Conservation (phyloP, 2,329 filamentous ascomycete species). For the Nakataea oryzae region DNA sequence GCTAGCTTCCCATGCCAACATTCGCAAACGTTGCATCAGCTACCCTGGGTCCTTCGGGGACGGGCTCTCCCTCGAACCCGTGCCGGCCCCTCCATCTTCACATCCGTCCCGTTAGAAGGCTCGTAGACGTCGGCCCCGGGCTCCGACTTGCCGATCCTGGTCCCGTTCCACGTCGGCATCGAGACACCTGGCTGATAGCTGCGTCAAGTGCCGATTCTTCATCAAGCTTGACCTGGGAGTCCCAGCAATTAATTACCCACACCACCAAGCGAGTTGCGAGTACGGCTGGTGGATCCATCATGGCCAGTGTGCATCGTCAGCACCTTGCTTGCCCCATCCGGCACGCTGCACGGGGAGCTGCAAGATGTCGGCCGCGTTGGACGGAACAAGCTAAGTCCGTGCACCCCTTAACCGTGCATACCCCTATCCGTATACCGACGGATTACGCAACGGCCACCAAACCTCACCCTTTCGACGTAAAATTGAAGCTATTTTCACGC, state of each 20-base stretch:
- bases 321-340: neutral
- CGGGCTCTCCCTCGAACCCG: too few relatives aligned
- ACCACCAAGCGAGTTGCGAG: too few relatives aligned
- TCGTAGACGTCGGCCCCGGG: slow-evolving; percentile 26
- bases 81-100: slow-evolving; percentile 1
- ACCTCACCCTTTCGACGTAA: too few relatives aligned
- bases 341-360: slow-evolving; percentile 26
- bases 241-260: slow-evolving; percentile 27
- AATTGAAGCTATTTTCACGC: too few relatives aligned
- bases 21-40: too few relatives aligned
- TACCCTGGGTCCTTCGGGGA: too few relatives aligned
- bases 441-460: too few relatives aligned
- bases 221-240: slow-evolving; percentile 16
- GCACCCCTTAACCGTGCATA: too few relatives aligned
- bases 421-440: too few relatives aligned
- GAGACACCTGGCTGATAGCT: slow-evolving; percentile 21
- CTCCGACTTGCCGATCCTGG: slow-evolving; percentile 23
- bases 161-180: slow-evolving; percentile 26
- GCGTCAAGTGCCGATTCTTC: slow-evolving; percentile 25
- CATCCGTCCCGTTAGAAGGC: neutral
- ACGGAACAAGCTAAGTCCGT: too few relatives aligned
- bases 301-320: neutral
- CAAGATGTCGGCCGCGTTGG: slow-evolving; percentile 12
- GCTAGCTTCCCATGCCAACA: too few relatives aligned
- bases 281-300: too few relatives aligned